Conservation (phyloP, 164 flowering plant species). For the Vitis labrusca region DNA sequence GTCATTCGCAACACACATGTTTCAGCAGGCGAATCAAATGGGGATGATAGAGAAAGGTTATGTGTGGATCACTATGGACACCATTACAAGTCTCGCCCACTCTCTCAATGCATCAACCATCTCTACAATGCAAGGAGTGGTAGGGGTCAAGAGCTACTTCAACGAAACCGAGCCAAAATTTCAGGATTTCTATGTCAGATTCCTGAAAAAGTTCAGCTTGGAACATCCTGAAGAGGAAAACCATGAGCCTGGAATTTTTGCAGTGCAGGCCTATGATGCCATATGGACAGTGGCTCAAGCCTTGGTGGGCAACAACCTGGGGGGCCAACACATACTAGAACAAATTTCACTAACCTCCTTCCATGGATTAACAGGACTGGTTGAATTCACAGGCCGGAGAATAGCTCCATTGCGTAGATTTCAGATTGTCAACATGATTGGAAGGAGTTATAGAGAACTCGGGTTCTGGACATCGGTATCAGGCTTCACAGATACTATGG, state of each 20-base stretch:
- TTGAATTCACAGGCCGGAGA: slow-evolving; percentile 9
- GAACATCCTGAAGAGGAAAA: slow-evolving; percentile 24
- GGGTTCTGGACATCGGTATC: slow-evolving; percentile 31
- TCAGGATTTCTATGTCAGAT: slow-evolving; percentile 11
- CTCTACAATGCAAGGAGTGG: slow-evolving; percentile 36
- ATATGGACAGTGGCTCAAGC: slow-evolving; percentile 16
- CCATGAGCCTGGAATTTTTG: slow-evolving; percentile 23
- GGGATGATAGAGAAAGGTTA: slow-evolving; percentile 35
- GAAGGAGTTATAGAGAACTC: slow-evolving; percentile 29
- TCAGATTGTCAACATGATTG: slow-evolving; percentile 32
- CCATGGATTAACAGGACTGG: slow-evolving; percentile 20
- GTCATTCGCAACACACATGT: slow-evolving; percentile 15
- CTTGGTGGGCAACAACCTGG: slow-evolving; percentile 1
- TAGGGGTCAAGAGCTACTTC: slow-evolving; percentile 30
- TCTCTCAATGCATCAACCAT: slow-evolving; percentile 16
- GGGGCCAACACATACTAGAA: background rate
- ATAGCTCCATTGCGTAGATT: slow-evolving; percentile 15
- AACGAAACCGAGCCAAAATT: slow-evolving; percentile 2
- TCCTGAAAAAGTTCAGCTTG: slow-evolving; percentile 16
- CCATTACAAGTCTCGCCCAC: slow-evolving; percentile 21
- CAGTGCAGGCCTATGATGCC: slow-evolving; percentile 38
- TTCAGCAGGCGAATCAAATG: slow-evolving; percentile 29
- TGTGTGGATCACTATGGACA: slow-evolving; percentile 37
- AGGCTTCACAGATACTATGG: slow-evolving; percentile 24
- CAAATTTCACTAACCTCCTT: background rate